Percentiles rank a stretch among this genome's conserved stretches.
Evolutionary conservation across 805 yeast genomes (phyloP).

Genomic region (Metschnikowia cerradonensis): DNA sequence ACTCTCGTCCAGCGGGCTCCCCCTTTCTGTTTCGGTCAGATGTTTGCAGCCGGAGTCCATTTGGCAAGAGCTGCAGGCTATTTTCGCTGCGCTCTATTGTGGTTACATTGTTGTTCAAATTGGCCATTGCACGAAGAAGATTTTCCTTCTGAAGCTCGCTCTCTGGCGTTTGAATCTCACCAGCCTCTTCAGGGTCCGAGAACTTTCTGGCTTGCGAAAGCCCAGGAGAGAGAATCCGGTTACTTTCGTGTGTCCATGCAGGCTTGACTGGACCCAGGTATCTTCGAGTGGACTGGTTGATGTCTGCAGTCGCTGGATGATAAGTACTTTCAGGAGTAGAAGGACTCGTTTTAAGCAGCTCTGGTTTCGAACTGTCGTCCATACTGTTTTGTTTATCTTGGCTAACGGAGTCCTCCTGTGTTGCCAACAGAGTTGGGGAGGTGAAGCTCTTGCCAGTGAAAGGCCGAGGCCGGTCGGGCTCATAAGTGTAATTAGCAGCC

Average conservation of each 20-base stretch:
- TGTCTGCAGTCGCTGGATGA: slow-evolving; percentile 16
- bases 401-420: neutral
- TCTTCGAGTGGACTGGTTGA: slow-evolving; percentile 16
- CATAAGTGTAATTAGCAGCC: slow-evolving; percentile 23
- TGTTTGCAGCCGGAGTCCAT: neutral
- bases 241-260: slow-evolving; percentile 6
- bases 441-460: slow-evolving; percentile 9
- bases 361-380: neutral
- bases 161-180: neutral
- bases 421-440: slow-evolving; percentile 1
- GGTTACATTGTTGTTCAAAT: slow-evolving; percentile 12
- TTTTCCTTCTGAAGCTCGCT: slow-evolving; percentile 10
- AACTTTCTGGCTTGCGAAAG: neutral
- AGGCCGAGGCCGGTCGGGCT: slow-evolving; percentile 16
- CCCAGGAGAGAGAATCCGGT: slow-evolving; percentile 7
- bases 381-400: neutral
- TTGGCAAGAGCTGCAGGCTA: neutral
- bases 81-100: slow-evolving; percentile 8
- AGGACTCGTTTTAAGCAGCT: neutral
- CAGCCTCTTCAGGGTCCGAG: neutral
- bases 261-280: slow-evolving; percentile 15
- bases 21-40: slow-evolving; percentile 4
- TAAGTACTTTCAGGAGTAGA: slow-evolving; percentile 5
- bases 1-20: slow-evolving; percentile 9
- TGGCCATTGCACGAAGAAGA: slow-evolving; percentile 17